These are phyloP conservation scores for Amphibolis antarctica DNA, from an alignment of 106 monocot genomes.

Conservation along the genomic window DNA sequence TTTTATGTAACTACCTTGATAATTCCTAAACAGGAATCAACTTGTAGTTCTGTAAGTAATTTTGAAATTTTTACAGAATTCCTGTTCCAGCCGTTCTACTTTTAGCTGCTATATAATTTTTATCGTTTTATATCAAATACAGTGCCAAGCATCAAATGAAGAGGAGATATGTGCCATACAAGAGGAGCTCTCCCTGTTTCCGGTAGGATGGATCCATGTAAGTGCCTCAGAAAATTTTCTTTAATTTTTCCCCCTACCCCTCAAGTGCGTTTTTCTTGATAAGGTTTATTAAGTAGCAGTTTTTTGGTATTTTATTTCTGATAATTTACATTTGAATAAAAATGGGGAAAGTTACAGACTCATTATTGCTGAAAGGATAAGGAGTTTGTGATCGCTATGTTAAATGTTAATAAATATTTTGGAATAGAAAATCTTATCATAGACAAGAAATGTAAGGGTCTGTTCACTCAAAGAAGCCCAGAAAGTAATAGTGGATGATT, in stretches of 20 bases:
- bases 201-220: slow-evolving; percentile 97
- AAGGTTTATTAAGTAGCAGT: too few relatives aligned
- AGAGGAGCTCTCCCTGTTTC: slow-evolving; percentile 54
- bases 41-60: slow-evolving; percentile 64
- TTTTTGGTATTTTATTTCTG: too few relatives aligned
- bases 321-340: too few relatives aligned
- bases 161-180: slow-evolving; percentile 80
- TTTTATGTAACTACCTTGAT: slow-evolving; percentile 80
- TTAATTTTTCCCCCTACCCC: neutral
- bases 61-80: neutral
- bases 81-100: neutral
- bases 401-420: too few relatives aligned
- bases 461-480: too few relatives aligned
- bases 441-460: too few relatives aligned
- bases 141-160: slow-evolving; percentile 87
- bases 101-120: neutral
- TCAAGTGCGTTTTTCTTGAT: neutral
- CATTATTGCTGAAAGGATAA: too few relatives aligned
- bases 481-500: too few relatives aligned
- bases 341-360: too few relatives aligned
- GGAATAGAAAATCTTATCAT: too few relatives aligned
- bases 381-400: too few relatives aligned
- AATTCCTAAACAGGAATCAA: slow-evolving; percentile 86
- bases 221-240: slow-evolving; percentile 4
- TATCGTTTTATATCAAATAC: slow-evolving; percentile 8